phyloP scores from a whole-genome alignment of 352 stramenopile species.

The Phytophthora podocarpi region DNA sequence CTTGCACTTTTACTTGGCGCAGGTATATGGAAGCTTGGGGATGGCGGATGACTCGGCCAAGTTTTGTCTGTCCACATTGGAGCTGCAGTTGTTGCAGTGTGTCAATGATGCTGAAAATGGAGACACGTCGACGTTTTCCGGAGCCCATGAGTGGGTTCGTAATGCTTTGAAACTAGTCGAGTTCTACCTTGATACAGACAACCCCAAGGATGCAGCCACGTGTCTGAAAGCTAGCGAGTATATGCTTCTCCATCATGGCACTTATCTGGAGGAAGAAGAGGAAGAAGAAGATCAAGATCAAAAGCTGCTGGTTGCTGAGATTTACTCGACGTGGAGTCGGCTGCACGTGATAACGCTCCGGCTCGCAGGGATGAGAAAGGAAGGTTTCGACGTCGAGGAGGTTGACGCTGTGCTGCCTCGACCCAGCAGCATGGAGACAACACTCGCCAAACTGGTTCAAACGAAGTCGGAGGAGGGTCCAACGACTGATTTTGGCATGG shows the following conservation, averaged over 20 bases:
- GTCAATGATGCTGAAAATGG: slow-evolving; percentile 1
- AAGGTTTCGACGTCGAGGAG: slow-evolving; percentile 18
- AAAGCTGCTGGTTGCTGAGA: slow-evolving; percentile 42
- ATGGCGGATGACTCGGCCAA: slow-evolving; percentile 54
- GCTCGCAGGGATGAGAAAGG: slow-evolving; percentile 35
- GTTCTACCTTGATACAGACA: slow-evolving; percentile 59
- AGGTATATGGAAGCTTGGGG: slow-evolving; percentile 64
- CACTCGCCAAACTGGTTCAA: slow-evolving; percentile 19
- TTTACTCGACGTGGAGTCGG: slow-evolving; percentile 53
- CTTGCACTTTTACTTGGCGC: slow-evolving; percentile 74
- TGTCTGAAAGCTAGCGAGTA: slow-evolving; percentile 56
- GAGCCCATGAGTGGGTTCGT: slow-evolving; percentile 56
- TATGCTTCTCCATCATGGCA: slow-evolving; percentile 34
- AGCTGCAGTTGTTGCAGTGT: slow-evolving; percentile 51
- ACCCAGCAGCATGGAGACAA: slow-evolving; percentile 35
- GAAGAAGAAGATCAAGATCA: slow-evolving; percentile 32
- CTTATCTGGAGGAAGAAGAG: slow-evolving; percentile 8
- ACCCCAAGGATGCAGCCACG: slow-evolving; percentile 46
- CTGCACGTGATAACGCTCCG: slow-evolving; percentile 59
- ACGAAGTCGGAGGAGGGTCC: neutral
- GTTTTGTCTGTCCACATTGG: slow-evolving; percentile 70
- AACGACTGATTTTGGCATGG: slow-evolving; percentile 27
- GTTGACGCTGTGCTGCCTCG: slow-evolving; percentile 15
- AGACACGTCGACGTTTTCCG: slow-evolving; percentile 18
- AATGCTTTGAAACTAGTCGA: slow-evolving; percentile 64